Conservation (phyloP, 257 asterid species). For the Lavandula angustifolia region DNA sequence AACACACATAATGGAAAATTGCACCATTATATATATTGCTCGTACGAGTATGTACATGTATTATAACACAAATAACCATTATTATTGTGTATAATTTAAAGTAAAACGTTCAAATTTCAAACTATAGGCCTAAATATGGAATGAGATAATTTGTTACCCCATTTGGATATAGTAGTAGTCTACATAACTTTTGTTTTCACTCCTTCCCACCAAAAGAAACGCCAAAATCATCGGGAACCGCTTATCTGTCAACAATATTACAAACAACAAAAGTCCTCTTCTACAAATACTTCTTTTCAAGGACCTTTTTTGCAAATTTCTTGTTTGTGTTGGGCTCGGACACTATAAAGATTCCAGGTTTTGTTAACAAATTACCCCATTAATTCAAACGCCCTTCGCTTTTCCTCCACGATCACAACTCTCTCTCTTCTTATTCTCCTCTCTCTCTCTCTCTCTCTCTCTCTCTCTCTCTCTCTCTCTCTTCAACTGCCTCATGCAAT, state of each 20-base stretch:
- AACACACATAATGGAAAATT: too few relatives aligned
- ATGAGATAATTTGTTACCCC: too few relatives aligned
- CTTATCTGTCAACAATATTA: slow-evolving; percentile 49
- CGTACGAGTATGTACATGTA: too few relatives aligned
- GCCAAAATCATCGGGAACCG: slow-evolving; percentile 77
- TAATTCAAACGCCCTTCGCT: slow-evolving; percentile 43
- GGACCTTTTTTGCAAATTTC: slow-evolving; percentile 44
- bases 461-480: neutral
- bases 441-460: too few relatives aligned
- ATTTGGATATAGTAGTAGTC: too few relatives aligned
- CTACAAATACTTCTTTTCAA: neutral
- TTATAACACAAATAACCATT: too few relatives aligned
- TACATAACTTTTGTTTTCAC: neutral
- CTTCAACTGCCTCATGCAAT: slow-evolving; percentile 45
- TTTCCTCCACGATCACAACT: slow-evolving; percentile 42
- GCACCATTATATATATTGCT: too few relatives aligned
- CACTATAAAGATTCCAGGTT: slow-evolving; percentile 48
- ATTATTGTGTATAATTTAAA: too few relatives aligned
- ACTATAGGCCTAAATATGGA: too few relatives aligned
- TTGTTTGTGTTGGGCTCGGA: slow-evolving; percentile 39
- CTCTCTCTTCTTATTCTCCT: too few relatives aligned
- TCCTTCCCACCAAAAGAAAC: slow-evolving; percentile 52
- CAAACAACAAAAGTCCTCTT: slow-evolving; percentile 33
- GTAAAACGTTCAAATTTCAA: too few relatives aligned
- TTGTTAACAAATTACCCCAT: slow-evolving; percentile 40